Percentiles rank a stretch among this genome's conserved stretches.
Conservation (phyloP, 2,329 filamentous ascomycete genomes). For the Thermoascus crustaceus region DNA sequence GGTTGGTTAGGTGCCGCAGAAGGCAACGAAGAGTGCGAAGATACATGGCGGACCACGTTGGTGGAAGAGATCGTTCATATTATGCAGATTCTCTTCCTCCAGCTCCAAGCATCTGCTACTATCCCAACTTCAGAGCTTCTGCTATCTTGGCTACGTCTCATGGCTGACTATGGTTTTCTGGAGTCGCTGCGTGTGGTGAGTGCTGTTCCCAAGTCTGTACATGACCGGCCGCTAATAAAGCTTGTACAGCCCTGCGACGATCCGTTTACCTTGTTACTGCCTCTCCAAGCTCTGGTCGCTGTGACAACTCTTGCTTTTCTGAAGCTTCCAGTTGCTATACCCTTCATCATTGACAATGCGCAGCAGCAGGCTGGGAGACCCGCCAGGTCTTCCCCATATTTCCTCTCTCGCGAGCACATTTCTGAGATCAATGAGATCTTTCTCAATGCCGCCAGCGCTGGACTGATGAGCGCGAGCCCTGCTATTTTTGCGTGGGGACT, state of each 20-base stretch:
- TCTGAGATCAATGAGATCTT: slow-evolving; percentile 66
- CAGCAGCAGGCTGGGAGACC: slow-evolving; percentile 16
- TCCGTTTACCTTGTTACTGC: slow-evolving; percentile 35
- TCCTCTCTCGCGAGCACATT: slow-evolving; percentile 62
- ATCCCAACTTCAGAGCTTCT: slow-evolving; percentile 54
- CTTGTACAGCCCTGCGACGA: slow-evolving; percentile 30
- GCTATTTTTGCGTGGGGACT: slow-evolving; percentile 75
- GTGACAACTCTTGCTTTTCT: slow-evolving; percentile 65
- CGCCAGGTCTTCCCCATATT: slow-evolving; percentile 48
- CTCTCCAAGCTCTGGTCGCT: slow-evolving; percentile 61
- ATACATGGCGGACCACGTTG: slow-evolving; percentile 55
- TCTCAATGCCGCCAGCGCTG: slow-evolving; percentile 48
- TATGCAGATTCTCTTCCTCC: slow-evolving; percentile 64
- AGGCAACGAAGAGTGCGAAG: slow-evolving; percentile 49
- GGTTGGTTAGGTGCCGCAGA: slow-evolving; percentile 42
- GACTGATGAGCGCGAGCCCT: slow-evolving; percentile 58
- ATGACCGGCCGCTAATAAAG: too few species aligned
- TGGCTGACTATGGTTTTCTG: slow-evolving; percentile 62
- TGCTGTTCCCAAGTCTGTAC: slow-evolving; percentile 13
- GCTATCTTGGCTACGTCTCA: slow-evolving; percentile 65
- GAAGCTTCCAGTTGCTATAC: slow-evolving; percentile 55
- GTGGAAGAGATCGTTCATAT: slow-evolving; percentile 66
- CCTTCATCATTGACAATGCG: slow-evolving; percentile 38
- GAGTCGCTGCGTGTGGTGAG: slow-evolving; percentile 52
- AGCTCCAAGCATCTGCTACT: slow-evolving; percentile 52